Evolutionary conservation across 371 early-diverging fungal species (phyloP).

Genomic region (Circinella umbellata): DNA sequence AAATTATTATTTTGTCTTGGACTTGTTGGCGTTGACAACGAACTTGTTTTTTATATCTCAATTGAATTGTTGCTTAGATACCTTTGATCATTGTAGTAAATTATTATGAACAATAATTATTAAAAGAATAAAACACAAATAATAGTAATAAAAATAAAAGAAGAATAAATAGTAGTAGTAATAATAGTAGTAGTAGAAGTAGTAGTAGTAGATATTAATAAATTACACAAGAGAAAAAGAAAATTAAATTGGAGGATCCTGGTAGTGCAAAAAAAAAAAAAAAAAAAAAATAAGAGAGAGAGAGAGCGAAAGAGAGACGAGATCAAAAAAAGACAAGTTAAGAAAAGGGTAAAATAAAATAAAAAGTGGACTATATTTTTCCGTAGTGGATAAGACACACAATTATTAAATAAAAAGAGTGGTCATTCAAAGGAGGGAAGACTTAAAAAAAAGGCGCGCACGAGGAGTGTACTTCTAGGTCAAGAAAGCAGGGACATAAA

Average conservation of each 20-base stretch:
- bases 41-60: too few species aligned
- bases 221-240: slow-evolving; percentile 7
- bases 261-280: not conserved
- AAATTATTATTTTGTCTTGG: not conserved
- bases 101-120: not conserved
- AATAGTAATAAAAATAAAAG: not conserved
- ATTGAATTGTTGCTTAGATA: not conserved
- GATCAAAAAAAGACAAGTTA: slow-evolving; percentile 5
- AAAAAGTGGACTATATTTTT: not conserved
- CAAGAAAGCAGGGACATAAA: slow-evolving; percentile 2
- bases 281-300: slow-evolving; percentile 10
- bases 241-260: not conserved
- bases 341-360: slow-evolving; percentile 11
- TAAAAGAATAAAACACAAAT: too few species aligned
- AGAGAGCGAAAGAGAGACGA: slow-evolving; percentile 6
- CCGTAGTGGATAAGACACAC: not conserved
- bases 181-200: not conserved
- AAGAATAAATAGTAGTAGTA: slow-evolving; percentile 5
- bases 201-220: slow-evolving; percentile 13
- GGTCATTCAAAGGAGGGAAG: slow-evolving; percentile 4
- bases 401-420: not conserved
- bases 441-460: slow-evolving; percentile 18
- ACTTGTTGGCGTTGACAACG: not conserved
- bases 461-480: not conserved
- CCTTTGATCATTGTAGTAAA: slow-evolving; percentile 13